Conservation (phyloP, 2,329 filamentous ascomycete species). For the Penicillium occitanis region DNA sequence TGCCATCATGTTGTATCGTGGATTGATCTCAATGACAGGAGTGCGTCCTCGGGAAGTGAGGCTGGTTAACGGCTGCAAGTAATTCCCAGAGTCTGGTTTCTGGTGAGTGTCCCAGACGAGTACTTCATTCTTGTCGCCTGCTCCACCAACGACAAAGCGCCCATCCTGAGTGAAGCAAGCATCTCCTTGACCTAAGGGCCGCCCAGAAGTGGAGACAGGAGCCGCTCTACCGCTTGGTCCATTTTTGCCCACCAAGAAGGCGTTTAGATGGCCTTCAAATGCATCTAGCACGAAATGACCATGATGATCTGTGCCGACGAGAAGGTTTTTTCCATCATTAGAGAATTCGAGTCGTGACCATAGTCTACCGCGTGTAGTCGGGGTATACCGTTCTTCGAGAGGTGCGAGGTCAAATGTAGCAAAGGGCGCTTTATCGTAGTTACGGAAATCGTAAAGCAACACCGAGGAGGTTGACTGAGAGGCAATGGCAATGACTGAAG, state of each 20-base stretch:
- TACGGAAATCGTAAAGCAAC: constrained; percentile 87
- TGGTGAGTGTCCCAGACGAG: constrained; percentile 81
- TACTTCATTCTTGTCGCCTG: constrained; percentile 65
- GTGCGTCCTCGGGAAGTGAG: constrained; percentile 57
- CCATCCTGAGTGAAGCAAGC: constrained; percentile 89
- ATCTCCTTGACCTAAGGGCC: constrained; percentile 64
- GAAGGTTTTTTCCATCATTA: constrained; percentile 86
- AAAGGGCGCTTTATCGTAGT: constrained; percentile 91
- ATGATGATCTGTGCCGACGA: constrained; percentile 77
- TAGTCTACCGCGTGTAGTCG: constrained; percentile 48
- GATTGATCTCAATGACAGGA: constrained; percentile 82
- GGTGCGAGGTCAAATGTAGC: constrained; percentile 73
- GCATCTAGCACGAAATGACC: constrained; percentile 94
- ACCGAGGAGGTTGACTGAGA: constrained; percentile 76
- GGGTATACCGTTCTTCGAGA: constrained; percentile 56
- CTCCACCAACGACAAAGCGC: constrained; percentile 82
- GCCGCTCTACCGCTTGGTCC: constrained; percentile 51
- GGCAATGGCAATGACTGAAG: constrained; percentile 84
- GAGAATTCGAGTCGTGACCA: constrained; percentile 96
- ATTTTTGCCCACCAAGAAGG: constrained; percentile 61
- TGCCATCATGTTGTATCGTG: constrained; percentile 85
- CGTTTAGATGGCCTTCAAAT: constrained; percentile 77
- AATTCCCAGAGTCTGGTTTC: constrained; percentile 56
- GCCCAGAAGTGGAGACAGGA: constrained; percentile 54
- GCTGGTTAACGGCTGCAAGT: constrained; percentile 41